Base-by-base conservation (phyloP, 208 protist genomes). In the Leishmania amazonensis region DNA sequence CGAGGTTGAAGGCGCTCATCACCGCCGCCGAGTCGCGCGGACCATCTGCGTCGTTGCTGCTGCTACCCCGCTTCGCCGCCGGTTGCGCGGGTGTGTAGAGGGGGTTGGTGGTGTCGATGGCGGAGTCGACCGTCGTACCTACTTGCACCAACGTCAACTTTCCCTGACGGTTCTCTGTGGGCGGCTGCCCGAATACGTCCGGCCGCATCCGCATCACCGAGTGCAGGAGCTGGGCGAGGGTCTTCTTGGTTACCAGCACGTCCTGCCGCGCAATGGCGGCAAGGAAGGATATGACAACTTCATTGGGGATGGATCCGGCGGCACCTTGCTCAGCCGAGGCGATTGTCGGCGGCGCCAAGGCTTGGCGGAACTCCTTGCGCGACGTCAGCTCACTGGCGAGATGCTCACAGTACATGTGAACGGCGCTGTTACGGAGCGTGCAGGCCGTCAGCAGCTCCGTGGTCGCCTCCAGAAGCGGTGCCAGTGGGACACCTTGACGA, bases 181-280 rank as follows among this genome's bases (percentile, higher is more conserved):
- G 94, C 28, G 94, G 94, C 68, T 94, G 90, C 15, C 94, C 94
- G 88, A 97, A 97, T 19, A 97, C 87, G 86, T 97, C 90, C 7
- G 79, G 76, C 11, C 94, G 94, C 72, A 87, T 80, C 42, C 67
- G 65, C 93, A 96, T 96, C 31, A 88, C 85, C 17, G 77, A 81
- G 79, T 94, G 86, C 42, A 97, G 87, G 28, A 95, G 89, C 28
- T 75, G 74, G 35, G 91, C 88, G 28, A 96, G 84, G 19, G 89
- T 87, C 71, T 81, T 81, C 79, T 92, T 91, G 28, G 87, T 87
- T 3, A 97, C 86, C 62, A 86, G 86, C 13, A 92, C 89, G 85
- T 97, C 93, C 65, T 88, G 84, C 40, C 91, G 89, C 24, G 89
- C 85, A 38, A 97, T 92, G 17, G 89, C 90, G 11, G 94, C 94